Evolutionary conservation across 2,329 filamentous ascomycete genomes (phyloP).

Genomic region (Paraconiothyrium brasiliense): DNA sequence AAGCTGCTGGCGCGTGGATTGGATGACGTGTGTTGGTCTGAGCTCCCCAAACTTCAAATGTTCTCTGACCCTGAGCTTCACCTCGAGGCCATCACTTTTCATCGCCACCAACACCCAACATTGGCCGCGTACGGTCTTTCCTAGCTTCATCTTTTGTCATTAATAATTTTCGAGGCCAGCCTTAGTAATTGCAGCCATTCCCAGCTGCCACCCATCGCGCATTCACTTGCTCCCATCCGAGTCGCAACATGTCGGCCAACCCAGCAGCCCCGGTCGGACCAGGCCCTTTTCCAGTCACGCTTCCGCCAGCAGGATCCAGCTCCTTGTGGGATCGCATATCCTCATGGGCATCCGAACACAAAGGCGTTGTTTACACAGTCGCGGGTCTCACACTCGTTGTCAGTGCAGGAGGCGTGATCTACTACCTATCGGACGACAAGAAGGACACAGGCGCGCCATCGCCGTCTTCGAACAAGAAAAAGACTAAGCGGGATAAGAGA

Average conservation of each 20-base stretch:
- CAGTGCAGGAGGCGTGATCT: slow-evolving; percentile 89
- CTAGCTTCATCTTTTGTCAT: slow-evolving; percentile 17
- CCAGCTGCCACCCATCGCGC: neutral
- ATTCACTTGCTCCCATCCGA: neutral
- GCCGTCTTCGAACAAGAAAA: slow-evolving; percentile 65
- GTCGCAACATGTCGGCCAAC: slow-evolving; percentile 41
- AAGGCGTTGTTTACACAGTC: slow-evolving; percentile 94
- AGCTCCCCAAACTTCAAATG: slow-evolving; percentile 20
- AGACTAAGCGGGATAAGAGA: slow-evolving; percentile 88
- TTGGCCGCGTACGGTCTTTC: slow-evolving; percentile 24
- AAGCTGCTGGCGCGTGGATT: slow-evolving; percentile 8
- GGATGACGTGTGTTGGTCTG: slow-evolving; percentile 22
- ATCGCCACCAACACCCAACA: slow-evolving; percentile 23
- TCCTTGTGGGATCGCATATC: slow-evolving; percentile 90
- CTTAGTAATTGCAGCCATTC: neutral
- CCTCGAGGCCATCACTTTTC: slow-evolving; percentile 22
- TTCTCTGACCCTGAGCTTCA: slow-evolving; percentile 25
- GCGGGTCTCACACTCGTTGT: slow-evolving; percentile 93
- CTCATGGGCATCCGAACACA: slow-evolving; percentile 94
- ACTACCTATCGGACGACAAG: slow-evolving; percentile 76
- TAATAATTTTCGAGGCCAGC: slow-evolving; percentile 7
- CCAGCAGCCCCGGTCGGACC: slow-evolving; percentile 36
- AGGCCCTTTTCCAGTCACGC: slow-evolving; percentile 47
- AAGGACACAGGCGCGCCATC: slow-evolving; percentile 47
- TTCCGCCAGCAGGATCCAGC: slow-evolving; percentile 62